Percentiles rank a stretch among this genome's conserved stretches.
phyloP scores from a whole-genome alignment of 2,329 filamentous ascomycete species.

The Passalora sequoiae region DNA sequence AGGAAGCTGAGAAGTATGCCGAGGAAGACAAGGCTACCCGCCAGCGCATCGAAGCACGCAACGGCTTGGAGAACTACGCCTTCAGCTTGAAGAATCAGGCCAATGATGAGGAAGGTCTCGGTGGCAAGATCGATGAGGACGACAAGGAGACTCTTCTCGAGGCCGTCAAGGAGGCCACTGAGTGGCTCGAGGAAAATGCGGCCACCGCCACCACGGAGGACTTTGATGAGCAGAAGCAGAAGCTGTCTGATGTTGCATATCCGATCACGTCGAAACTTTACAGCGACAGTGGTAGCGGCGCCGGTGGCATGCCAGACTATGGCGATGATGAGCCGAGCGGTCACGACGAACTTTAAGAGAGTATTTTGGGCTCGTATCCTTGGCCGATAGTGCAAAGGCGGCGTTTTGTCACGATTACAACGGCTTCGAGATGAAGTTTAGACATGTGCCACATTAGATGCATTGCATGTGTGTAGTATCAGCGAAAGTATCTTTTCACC shows the following conservation, averaged over 20 bases:
- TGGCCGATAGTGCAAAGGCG: slow-evolving; percentile 12
- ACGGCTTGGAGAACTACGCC: slow-evolving; percentile 97
- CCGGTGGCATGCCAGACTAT: slow-evolving; percentile 54
- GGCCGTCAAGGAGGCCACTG: slow-evolving; percentile 91
- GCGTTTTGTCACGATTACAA: slow-evolving; percentile 9
- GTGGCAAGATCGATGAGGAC: slow-evolving; percentile 96
- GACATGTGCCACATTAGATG: slow-evolving; percentile 20
- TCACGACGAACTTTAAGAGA: slow-evolving; percentile 49
- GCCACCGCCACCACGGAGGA: slow-evolving; percentile 81
- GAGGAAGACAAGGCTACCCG: slow-evolving; percentile 98
- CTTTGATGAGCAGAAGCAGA: slow-evolving; percentile 99
- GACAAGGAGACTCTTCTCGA: slow-evolving; percentile 96
- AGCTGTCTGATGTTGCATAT: slow-evolving; percentile 92
- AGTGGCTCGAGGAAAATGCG: slow-evolving; percentile 96
- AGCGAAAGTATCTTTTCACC: background rate
- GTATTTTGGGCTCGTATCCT: background rate
- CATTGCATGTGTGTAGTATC: slow-evolving; percentile 11
- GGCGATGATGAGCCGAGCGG: slow-evolving; percentile 60
- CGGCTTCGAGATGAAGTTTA: slow-evolving; percentile 4
- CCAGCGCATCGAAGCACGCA: slow-evolving; percentile 93
- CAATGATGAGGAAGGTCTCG: slow-evolving; percentile 92
- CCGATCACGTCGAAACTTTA: slow-evolving; percentile 99
- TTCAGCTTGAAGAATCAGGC: slow-evolving; percentile 99
- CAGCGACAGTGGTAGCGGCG: slow-evolving; percentile 50
- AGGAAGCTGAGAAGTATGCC: slow-evolving; percentile 96